These are phyloP conservation scores for Taphrina sp. DNA, from an alignment of 1,139 yeast genomes.

Conservation along the genomic window DNA sequence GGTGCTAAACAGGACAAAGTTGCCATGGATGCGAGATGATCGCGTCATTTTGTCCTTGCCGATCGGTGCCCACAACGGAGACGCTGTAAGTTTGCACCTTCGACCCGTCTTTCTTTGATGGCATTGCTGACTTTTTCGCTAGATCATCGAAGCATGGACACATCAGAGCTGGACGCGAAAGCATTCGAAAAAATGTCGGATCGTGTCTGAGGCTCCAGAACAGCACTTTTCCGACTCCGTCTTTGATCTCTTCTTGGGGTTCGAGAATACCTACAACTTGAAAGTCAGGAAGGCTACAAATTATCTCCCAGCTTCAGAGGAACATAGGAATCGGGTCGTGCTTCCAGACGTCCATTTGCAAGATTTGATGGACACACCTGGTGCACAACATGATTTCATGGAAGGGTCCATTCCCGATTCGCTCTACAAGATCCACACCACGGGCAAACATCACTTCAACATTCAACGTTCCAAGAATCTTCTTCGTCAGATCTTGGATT, in stretches of 20 bases:
- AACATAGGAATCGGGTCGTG: neutral
- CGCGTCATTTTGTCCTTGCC: constrained; percentile 24
- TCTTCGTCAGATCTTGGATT: constrained; percentile 25
- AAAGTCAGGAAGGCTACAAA: constrained; percentile 18
- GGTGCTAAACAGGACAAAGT: constrained; percentile 29
- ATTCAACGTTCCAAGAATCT: constrained; percentile 30
- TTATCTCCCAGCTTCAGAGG: constrained; percentile 11
- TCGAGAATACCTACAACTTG: constrained; percentile 25
- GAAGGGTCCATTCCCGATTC: constrained; percentile 23
- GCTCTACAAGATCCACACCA: constrained; percentile 22
- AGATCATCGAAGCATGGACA: constrained; percentile 21
- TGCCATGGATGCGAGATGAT: constrained; percentile 32
- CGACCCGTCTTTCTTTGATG: too few relatives aligned
- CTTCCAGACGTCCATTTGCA: constrained; percentile 1
- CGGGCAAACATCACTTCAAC: constrained; percentile 22
- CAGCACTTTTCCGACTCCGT: constrained; percentile 8
- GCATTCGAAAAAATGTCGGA: constrained; percentile 15
- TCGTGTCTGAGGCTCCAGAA: constrained; percentile 8
- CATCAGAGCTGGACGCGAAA: constrained; percentile 13
- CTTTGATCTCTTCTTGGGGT: constrained; percentile 24
- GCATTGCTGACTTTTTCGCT: too few relatives aligned
- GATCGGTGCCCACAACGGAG: constrained; percentile 27
- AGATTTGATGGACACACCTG: constrained; percentile 17
- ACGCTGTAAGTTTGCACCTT: constrained; percentile 6
- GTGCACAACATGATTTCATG: constrained; percentile 23